These are phyloP conservation scores for Whalleya microplaca DNA, from an alignment of 2,329 filamentous ascomycete genomes.

Conservation along the genomic window DNA sequence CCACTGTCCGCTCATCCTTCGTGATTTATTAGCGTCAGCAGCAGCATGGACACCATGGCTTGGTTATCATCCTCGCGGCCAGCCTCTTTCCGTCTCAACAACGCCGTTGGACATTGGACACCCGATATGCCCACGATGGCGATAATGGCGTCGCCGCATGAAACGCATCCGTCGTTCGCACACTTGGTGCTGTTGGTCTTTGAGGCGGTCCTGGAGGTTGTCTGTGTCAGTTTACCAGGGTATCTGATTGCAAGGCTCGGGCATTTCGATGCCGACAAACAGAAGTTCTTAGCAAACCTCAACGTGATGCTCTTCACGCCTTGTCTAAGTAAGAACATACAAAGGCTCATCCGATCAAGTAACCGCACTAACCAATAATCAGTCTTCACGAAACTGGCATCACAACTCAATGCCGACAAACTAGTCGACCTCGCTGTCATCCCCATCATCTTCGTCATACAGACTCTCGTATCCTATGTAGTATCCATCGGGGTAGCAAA, in stretches of 20 bases:
- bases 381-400: conserved; percentile 98
- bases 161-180: conserved; percentile 66
- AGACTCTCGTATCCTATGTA: conserved; percentile 83
- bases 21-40: no score
- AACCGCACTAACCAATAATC: conserved; percentile 24
- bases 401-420: conserved; percentile 90
- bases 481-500: conserved; percentile 73
- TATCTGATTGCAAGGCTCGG: conserved; percentile 90
- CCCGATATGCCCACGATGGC: conserved; percentile 45
- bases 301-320: conserved; percentile 97
- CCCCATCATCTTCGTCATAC: conserved; percentile 88
- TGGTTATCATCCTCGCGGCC: conserved; percentile 42
- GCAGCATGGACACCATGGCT: conserved; percentile 41
- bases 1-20: not conserved
- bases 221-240: conserved; percentile 91
- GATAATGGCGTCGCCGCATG: conserved; percentile 46
- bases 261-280: conserved; percentile 92
- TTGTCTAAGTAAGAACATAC: conserved; percentile 74
- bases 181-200: conserved; percentile 84
- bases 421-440: conserved; percentile 90
- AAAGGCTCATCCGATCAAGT: not conserved
- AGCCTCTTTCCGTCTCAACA: conserved; percentile 49
- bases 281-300: conserved; percentile 95
- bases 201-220: conserved; percentile 62
- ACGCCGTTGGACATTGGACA: conserved; percentile 27